phyloP scores from a whole-genome alignment of 2,329 filamentous ascomycete genomes.

The Stylonectria norvegica region DNA sequence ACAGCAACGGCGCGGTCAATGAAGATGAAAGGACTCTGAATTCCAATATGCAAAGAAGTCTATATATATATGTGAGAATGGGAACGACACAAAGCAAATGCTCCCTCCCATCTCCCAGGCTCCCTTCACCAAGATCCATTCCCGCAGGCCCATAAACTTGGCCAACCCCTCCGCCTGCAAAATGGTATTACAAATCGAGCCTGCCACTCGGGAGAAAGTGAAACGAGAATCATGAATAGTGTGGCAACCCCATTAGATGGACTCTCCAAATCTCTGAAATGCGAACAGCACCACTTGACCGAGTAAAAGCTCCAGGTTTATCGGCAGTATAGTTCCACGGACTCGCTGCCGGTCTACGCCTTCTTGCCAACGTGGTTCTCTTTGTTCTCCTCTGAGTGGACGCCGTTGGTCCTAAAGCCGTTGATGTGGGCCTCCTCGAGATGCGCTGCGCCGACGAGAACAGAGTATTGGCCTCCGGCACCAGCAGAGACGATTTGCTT shows the following conservation, averaged over 20 bases:
- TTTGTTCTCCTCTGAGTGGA: slow-evolving; percentile 15
- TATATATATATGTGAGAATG: too few species aligned
- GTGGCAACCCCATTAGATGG: background rate
- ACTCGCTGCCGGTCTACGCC: slow-evolving; percentile 4
- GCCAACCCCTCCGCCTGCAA: background rate
- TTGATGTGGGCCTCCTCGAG: slow-evolving; percentile 30
- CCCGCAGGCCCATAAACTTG: too few species aligned
- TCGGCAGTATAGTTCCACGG: background rate
- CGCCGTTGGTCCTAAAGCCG: slow-evolving; percentile 26
- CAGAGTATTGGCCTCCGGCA: slow-evolving; percentile 80
- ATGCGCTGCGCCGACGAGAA: slow-evolving; percentile 52
- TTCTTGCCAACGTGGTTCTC: slow-evolving; percentile 12
- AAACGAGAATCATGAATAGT: background rate
- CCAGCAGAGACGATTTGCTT: slow-evolving; percentile 75
- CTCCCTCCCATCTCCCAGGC: too few species aligned
- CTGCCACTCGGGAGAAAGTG: background rate
- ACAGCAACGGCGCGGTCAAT: too few species aligned
- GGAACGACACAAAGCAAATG: too few species aligned
- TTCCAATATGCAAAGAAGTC: too few species aligned
- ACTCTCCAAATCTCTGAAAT: background rate
- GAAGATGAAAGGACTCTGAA: too few species aligned
- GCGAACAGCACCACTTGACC: too few species aligned
- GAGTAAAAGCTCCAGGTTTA: too few species aligned
- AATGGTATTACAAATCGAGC: background rate
- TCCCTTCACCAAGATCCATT: too few species aligned